Evolutionary conservation across 805 yeast genomes (phyloP).

Genomic region (Schwanniomyces vanrijiae): DNA sequence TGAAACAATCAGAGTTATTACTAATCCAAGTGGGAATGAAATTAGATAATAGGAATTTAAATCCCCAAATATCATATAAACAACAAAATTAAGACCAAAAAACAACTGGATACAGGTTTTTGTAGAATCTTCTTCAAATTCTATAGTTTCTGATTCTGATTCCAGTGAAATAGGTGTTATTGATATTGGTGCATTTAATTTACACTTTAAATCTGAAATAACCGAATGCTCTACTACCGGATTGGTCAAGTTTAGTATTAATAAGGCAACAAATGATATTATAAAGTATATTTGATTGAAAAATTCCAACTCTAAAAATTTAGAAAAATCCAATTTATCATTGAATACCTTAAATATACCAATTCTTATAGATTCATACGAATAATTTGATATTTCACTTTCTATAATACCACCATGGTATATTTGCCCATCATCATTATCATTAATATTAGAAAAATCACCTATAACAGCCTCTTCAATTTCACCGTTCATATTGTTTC

Average conservation of each 20-base stretch:
- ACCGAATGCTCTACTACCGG: constrained; percentile 32
- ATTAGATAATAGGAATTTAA: constrained; percentile 9
- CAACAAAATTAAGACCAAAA: constrained; percentile 25
- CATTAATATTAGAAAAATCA: neutral
- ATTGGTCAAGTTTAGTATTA: constrained; percentile 26
- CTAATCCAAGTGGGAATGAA: constrained; percentile 10
- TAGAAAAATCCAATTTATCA: constrained; percentile 15
- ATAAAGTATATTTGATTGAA: constrained; percentile 13
- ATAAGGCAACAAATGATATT: constrained; percentile 21
- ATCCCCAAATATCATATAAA: constrained; percentile 11
- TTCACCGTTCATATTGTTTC: neutral
- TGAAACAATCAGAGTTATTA: constrained; percentile 6
- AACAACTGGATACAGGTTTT: constrained; percentile 23
- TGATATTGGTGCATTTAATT: neutral
- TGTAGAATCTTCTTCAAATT: constrained; percentile 8
- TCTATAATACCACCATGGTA: neutral
- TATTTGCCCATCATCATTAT: neutral
- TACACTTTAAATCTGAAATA: constrained; percentile 5
- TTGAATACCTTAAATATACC: neutral
- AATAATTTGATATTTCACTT: neutral
- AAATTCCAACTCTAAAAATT: constrained; percentile 8
- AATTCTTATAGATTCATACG: neutral
- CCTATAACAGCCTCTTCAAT: neutral
- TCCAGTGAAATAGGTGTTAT: constrained; percentile 1
- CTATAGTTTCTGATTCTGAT: neutral